phyloP scores from a whole-genome alignment of 2,329 filamentous ascomycete genomes.

The Paracorniculantispora psalliotae region DNA sequence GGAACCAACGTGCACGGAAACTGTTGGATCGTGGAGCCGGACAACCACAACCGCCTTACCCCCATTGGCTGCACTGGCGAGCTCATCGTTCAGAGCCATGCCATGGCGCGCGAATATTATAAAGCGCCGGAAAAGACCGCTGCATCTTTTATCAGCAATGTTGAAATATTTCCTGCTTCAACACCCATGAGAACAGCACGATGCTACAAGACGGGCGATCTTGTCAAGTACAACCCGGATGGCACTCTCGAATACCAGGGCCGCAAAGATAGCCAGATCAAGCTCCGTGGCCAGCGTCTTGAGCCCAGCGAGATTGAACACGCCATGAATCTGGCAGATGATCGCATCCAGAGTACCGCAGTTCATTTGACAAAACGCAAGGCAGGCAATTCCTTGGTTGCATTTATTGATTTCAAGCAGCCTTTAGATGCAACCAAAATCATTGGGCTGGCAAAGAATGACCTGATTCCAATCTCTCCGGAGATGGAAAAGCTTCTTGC shows the following conservation, averaged over 20 bases:
- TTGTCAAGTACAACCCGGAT: neutral
- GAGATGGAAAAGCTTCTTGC: neutral
- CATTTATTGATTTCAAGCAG: neutral
- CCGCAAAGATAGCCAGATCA: constrained; percentile 3
- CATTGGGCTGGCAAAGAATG: neutral
- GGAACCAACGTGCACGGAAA: neutral
- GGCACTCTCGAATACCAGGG: neutral
- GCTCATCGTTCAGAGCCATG: neutral
- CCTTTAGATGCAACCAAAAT: neutral
- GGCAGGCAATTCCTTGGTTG: neutral
- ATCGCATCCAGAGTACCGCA: neutral
- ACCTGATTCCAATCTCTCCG: neutral
- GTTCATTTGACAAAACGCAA: neutral
- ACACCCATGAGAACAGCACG: neutral
- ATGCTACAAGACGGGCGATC: constrained; percentile 1
- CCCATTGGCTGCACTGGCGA: neutral
- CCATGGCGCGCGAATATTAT: constrained; percentile 3
- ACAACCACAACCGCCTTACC: neutral
- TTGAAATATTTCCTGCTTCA: neutral
- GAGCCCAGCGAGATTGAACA: neutral
- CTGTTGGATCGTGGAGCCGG: neutral
- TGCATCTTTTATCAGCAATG: neutral
- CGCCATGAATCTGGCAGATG: neutral
- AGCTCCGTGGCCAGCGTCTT: neutral
- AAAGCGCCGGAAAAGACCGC: neutral